phyloP scores from a whole-genome alignment of 306 rosid genomes.

The Macrotyloma uniflorum region DNA sequence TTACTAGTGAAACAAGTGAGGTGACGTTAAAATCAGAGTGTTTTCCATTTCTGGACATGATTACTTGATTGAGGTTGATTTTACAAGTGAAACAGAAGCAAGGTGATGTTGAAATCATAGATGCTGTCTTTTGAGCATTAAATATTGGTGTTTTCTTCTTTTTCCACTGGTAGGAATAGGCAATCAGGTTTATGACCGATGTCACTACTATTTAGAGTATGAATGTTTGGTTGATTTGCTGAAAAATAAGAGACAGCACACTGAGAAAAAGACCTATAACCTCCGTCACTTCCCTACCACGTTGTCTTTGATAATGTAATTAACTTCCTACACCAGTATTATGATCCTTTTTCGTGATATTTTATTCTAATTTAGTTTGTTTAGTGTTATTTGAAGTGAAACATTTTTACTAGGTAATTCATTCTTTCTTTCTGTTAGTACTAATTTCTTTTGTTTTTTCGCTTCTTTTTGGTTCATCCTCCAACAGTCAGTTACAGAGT shows the following conservation, averaged over 20 bases:
- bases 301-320: too few relatives aligned
- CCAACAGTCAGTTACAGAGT: background rate
- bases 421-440: background rate
- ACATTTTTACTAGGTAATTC: background rate
- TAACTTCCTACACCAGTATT: background rate
- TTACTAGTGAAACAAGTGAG: background rate
- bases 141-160: background rate
- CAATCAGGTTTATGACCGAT: constrained; percentile 15
- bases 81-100: background rate
- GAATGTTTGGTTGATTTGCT: background rate
- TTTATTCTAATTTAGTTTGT: background rate
- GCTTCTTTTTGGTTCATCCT: background rate
- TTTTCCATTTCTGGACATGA: too few relatives aligned
- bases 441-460: background rate
- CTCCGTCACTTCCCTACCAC: background rate
- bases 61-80: too few relatives aligned
- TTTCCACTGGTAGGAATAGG: background rate
- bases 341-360: background rate
- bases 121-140: constrained; percentile 3
- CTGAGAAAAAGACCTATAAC: background rate
- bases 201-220: background rate
- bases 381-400: background rate
- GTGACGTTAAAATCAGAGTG: too few relatives aligned
- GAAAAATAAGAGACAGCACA: background rate
- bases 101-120: background rate